Evolutionary conservation across 2,329 filamentous ascomycete species (phyloP), one percentile per base, ranked within the genome.

Genomic region (Sclerotinia minor): DNA sequence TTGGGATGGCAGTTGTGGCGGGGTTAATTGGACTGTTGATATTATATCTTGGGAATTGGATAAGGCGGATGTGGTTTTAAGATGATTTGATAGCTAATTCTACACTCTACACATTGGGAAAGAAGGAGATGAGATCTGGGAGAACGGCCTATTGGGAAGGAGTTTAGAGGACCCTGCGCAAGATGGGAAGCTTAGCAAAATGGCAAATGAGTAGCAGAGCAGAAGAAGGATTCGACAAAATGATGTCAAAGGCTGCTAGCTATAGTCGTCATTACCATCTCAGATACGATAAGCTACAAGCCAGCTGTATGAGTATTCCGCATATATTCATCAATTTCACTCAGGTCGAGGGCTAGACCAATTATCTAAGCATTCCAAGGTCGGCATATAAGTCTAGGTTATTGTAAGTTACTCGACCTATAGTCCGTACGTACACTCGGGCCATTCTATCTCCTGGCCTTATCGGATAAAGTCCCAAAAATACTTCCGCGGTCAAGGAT

Each of bases 1-100:
- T 72, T 17, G 60, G 63, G 24, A 64, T 53, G 44, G 38, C 69
- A 5, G 45, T 69, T 19, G 26, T 67, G 19, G 50, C 64, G 29
- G 53, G 29, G 11, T 55, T 57, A 21, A 6, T 67, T 4, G 68
- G 68, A n/a, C 54, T 68, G 35, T 15, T 67, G 5, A 17, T 21
- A 4, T 9, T 67, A 9, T 63, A 35, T 61, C 41, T 67, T 50
- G 65, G 38, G 38, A 45, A 38, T 45, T 41, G 49, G 35, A 53
- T 53, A 15, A 53, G 49, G 38, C 65, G 54, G 24, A 47, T 50
- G 17, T 67, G 57, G 65, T 17, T 32, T 54, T 63, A 57, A 63
- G n/a, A 65, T 47, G 5, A 24, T 35, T 9, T 52, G 52, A 54
- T 29, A 64, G 35, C 3, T 64, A 21, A 3, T 29, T 2, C 32